A percentile compares a stretch with the other conserved stretches of the same genome.
phyloP scores from a whole-genome alignment of 805 yeast species.

The Candida gorgasii region DNA sequence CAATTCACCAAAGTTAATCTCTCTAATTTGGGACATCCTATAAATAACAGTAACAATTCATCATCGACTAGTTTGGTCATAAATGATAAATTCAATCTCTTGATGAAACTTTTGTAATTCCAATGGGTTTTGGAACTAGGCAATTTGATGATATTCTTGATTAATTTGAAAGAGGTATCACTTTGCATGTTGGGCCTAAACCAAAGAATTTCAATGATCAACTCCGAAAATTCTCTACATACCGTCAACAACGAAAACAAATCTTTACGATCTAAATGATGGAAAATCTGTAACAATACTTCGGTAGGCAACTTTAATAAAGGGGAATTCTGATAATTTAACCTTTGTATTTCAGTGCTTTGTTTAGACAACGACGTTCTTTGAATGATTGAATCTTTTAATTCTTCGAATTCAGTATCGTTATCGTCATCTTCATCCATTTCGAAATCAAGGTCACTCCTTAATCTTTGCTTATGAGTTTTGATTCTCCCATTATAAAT shows the following conservation, averaged over 20 bases:
- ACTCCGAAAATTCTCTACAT: slow-evolving; percentile 77
- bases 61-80: slow-evolving; percentile 71
- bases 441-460: slow-evolving; percentile 22
- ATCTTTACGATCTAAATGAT: slow-evolving; percentile 63
- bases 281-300: slow-evolving; percentile 64
- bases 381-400: slow-evolving; percentile 33
- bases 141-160: slow-evolving; percentile 54
- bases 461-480: slow-evolving; percentile 4
- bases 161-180: slow-evolving; percentile 48
- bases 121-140: slow-evolving; percentile 54
- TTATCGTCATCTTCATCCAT: slow-evolving; percentile 38
- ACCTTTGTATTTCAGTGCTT: slow-evolving; percentile 24
- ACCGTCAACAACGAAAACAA: slow-evolving; percentile 65
- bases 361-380: slow-evolving; percentile 26
- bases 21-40: slow-evolving; percentile 76
- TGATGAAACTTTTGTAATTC: slow-evolving; percentile 68
- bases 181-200: slow-evolving; percentile 75
- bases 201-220: slow-evolving; percentile 81
- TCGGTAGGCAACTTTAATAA: slow-evolving; percentile 56
- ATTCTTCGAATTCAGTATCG: slow-evolving; percentile 33
- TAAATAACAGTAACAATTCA: slow-evolving; percentile 56
- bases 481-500: slow-evolving; percentile 6
- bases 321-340: slow-evolving; percentile 32
- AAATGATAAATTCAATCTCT: slow-evolving; percentile 76
- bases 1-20: slow-evolving; percentile 86